Percentiles rank a stretch among this genome's conserved stretches.
Conservation (phyloP, 2,329 filamentous ascomycete genomes). For the Venturia effusa region DNA sequence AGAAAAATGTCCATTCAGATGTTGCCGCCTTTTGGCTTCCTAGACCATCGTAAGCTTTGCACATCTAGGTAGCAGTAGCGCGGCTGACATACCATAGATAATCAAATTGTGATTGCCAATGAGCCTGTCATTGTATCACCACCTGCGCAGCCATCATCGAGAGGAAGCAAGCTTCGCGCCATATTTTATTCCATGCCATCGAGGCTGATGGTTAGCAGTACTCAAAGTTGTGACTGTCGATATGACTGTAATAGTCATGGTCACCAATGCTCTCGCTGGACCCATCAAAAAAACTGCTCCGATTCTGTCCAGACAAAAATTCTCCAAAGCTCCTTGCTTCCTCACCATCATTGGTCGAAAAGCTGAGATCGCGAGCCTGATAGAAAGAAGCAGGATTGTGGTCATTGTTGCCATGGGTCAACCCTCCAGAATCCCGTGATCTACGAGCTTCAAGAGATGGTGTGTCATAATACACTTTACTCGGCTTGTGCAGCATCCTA, state of each 20-base stretch:
- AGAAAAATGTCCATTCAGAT: neutral
- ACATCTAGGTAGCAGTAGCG: neutral
- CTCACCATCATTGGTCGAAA: neutral
- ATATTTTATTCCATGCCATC: neutral
- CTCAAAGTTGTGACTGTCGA: neutral
- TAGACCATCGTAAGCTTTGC: neutral
- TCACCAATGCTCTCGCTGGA: neutral
- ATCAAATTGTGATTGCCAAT: neutral
- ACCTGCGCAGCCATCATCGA: neutral
- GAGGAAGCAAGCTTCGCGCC: neutral
- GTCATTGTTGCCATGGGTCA: neutral
- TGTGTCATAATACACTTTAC: neutral
- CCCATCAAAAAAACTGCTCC: neutral
- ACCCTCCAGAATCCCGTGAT: neutral
- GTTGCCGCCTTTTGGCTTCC: neutral
- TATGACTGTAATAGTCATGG: neutral
- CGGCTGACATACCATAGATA: neutral
- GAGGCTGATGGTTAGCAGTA: neutral
- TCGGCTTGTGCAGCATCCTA: neutral
- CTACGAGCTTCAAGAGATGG: neutral
- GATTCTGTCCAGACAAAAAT: neutral
- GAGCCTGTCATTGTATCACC: neutral
- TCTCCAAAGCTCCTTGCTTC: neutral
- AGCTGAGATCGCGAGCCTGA: neutral
- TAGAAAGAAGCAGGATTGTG: neutral